Percentiles rank a stretch among this genome's conserved stretches.
Evolutionary conservation across 805 yeast species (phyloP).

Genomic region (Lipomyces sp.): DNA sequence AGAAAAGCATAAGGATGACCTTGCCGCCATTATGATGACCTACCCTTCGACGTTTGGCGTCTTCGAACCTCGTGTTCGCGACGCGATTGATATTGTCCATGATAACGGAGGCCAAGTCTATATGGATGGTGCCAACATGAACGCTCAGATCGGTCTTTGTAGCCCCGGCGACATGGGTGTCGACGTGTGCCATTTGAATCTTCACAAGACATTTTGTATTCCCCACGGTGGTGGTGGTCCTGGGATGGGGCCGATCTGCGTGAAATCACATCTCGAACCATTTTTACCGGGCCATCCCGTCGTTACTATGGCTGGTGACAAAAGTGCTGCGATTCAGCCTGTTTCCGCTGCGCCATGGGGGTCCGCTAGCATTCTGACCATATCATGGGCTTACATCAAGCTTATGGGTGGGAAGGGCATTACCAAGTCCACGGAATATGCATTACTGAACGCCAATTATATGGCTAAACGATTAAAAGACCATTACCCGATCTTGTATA

Average conservation of each 20-base stretch:
- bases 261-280: slow-evolving; percentile 74
- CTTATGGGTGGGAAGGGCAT: slow-evolving; percentile 86
- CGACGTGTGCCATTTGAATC: slow-evolving; percentile 94
- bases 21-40: slow-evolving; percentile 95
- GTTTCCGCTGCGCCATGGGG: slow-evolving; percentile 96
- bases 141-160: slow-evolving; percentile 96
- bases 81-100: slow-evolving; percentile 87
- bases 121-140: slow-evolving; percentile 99
- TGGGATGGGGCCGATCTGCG: slow-evolving; percentile 98
- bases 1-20: slow-evolving; percentile 62
- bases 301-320: slow-evolving; percentile 54
- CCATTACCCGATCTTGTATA: slow-evolving; percentile 76
- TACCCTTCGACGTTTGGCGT: slow-evolving; percentile 97
- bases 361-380: slow-evolving; percentile 89
- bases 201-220: slow-evolving; percentile 96
- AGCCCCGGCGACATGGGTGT: slow-evolving; percentile 98
- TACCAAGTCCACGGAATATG: slow-evolving; percentile 84
- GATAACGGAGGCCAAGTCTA: slow-evolving; percentile 91
- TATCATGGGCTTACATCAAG: slow-evolving; percentile 93
- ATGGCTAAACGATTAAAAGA: slow-evolving; percentile 80
- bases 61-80: slow-evolving; percentile 87
- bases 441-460: slow-evolving; percentile 94
- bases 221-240: slow-evolving; percentile 99
- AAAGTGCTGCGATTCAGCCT: slow-evolving; percentile 61
- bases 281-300: slow-evolving; percentile 82